Base-by-base conservation (phyloP, 2,329 filamentous ascomycete genomes). In the Didymosphaeria variabile region DNA sequence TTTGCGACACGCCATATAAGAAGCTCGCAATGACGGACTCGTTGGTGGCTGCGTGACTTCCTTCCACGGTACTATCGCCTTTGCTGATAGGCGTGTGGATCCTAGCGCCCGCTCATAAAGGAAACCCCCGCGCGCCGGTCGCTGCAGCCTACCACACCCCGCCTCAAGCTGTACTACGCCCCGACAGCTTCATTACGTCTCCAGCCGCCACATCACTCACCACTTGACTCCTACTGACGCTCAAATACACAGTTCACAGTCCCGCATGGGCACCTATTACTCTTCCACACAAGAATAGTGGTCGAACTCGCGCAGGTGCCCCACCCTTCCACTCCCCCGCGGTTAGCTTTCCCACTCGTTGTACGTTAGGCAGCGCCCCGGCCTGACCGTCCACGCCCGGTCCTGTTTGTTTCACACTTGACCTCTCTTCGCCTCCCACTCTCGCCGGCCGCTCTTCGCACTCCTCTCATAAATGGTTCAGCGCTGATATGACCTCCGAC, bases 401-500 rank as follows among this genome's bases (percentile, higher is more conserved):
- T 32, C 50, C n/a, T 47, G 47, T 47, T 32, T 55, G 50, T 53
- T 60, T 52, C 57, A 52, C 42, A 31, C 57, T 38, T 58, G 40
- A 46, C 17, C 34, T 51, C 38, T 32, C 44, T 31, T 50, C 60
- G 29, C 31, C 44, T 47, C 51, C 47, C 34, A 38, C 52, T 31
- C 51, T 23, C 21, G 26, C 31, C 31, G 56, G 10, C 51, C 40
- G 46, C 52, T 32, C 60, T 40, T 29, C 47, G 51, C 45, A 31
- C 31, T 47, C 54, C 58, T 57, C 49, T 36, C 52, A 29, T 31
- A 29, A 32, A 65, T 69, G 67, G 55, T 49, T 57, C 50, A 45
- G 17, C 60, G 62, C 74, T 77, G 62, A 76, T 67, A 78, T 77
- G 75, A 51, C 67, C 59, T 49, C 67, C 52, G 70, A 64, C 68